Conservation (phyloP, 2,329 filamentous ascomycete genomes). For the Aspergillus tanneri region DNA sequence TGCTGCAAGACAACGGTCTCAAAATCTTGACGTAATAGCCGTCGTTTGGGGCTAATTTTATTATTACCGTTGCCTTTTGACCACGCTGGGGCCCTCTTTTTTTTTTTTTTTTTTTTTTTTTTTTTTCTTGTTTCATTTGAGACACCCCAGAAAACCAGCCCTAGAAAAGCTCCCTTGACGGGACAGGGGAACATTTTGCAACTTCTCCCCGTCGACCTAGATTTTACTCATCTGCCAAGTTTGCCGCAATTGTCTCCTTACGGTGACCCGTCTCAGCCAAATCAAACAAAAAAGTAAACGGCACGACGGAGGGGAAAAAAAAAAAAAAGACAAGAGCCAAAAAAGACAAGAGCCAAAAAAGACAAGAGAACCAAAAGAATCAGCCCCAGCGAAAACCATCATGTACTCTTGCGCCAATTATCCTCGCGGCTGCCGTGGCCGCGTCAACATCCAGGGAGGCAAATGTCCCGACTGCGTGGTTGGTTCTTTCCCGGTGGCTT, state of each 20-base stretch:
- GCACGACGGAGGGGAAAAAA: no score
- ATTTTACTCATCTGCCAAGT: conserved; percentile 7
- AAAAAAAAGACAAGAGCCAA: not conserved
- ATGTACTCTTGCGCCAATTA: conserved; percentile 52
- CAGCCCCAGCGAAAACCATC: conserved; percentile 12
- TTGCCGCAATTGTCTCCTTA: not conserved
- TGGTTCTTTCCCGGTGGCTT: conserved; percentile 28
- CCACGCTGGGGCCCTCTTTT: conserved; percentile 9
- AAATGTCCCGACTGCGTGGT: conserved; percentile 49
- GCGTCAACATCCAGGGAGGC: conserved; percentile 43
- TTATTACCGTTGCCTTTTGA: conserved; percentile 21
- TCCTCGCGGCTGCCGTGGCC: conserved; percentile 49
- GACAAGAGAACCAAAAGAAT: not conserved
- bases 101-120: conserved; percentile 16
- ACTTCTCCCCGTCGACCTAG: conserved; percentile 9
- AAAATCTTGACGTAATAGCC: conserved; percentile 25
- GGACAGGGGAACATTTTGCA: conserved; percentile 11
- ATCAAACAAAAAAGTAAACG: no score
- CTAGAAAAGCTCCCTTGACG: conserved; percentile 16
- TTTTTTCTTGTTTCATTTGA: conserved; percentile 18
- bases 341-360: not conserved
- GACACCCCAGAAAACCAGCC: conserved; percentile 6
- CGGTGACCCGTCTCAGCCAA: not conserved
- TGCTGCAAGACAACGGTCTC: conserved; percentile 22
- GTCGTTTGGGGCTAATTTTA: conserved; percentile 18